A percentile compares a stretch with the other conserved stretches of the same genome.
phyloP scores from a whole-genome alignment of 169 alveolate species.

The Cryptosporidium ubiquitum region DNA sequence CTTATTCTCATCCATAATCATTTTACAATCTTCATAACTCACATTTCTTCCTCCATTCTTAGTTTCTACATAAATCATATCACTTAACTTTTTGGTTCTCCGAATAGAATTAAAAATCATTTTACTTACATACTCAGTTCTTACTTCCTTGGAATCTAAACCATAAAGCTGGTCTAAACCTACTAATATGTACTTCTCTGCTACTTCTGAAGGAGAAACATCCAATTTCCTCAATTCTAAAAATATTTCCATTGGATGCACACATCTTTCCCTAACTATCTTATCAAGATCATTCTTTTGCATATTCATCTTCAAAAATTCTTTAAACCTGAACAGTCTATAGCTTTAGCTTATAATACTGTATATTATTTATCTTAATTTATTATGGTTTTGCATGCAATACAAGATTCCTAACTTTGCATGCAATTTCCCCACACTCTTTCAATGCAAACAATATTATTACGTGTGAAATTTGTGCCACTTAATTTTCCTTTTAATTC shows the following conservation, averaged over 20 bases:
- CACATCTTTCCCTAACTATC: slow-evolving; percentile 15
- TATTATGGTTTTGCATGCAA: not conserved
- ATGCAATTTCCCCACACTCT: slow-evolving; percentile 16
- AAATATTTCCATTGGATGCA: slow-evolving; percentile 20
- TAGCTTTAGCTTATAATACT: not conserved
- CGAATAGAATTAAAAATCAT: slow-evolving; percentile 11
- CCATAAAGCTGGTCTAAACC: slow-evolving; percentile 13
- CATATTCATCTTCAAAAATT: not conserved
- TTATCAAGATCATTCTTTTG: not conserved
- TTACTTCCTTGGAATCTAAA: not conserved
- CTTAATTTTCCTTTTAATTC: not conserved
- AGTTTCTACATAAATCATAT: not conserved
- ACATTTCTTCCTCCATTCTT: not conserved
- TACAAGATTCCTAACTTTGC: not conserved
- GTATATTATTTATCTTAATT: not conserved
- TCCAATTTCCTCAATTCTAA: slow-evolving; percentile 21
- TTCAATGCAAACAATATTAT: not conserved
- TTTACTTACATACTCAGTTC: slow-evolving; percentile 30
- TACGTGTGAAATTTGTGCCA: not conserved
- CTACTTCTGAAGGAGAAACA: slow-evolving; percentile 27
- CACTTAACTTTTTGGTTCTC: not conserved
- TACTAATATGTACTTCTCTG: slow-evolving; percentile 22
- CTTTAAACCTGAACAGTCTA: no score
- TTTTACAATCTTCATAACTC: not conserved
- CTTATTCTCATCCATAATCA: not conserved